Base-by-base conservation (phyloP, 805 yeast species). In the Wickerhamomyces sydowiorum region DNA sequence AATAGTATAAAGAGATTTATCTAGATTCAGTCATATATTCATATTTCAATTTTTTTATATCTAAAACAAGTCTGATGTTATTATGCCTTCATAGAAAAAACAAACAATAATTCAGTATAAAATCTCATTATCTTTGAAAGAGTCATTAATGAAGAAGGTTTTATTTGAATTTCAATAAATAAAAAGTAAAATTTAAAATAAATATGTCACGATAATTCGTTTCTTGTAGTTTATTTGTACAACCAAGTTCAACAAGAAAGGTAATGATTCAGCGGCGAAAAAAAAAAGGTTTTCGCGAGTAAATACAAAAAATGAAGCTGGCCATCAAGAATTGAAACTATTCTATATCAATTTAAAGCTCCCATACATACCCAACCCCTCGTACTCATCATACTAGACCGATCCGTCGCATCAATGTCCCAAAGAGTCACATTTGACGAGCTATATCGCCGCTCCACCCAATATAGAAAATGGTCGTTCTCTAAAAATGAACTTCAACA, bases 391-490 rank as follows among this genome's bases (percentile, higher is more conserved):
- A n/a, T n/a, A 14, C 10, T 20, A 9, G 27, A 19, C 33, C n/a
- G n/a, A n/a, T n/a, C n/a, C n/a, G n/a, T 25, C 18, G 3, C 13
- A 15, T 12, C 30, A 20, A 45, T 39, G 44, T 40, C 50, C 49
- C 57, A 59, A 35, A 61, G 72, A 40, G 72, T 85, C 7, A 67
- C 88, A 1, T 85, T 79, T 53, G 97, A 93, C 60, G 99, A 93
- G 49, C 66, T 93, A 31, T 91, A 87, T 62, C 75, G 98, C 35
- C 73, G 89, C 25, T 86, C 96, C 4, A 75, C 93, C 1, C 99
- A 91, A 65, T 91, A 73, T 59, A 69, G 83, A 40, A 43, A 78
- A 9, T 91, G 99, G 99, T 89, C 97, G 1, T 91, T 76, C 60
- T 79, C 88, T 0, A 56, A 59, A 17, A 75, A 75, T 2, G 75